Base-by-base conservation (phyloP, 1,139 yeast species). In the Pichia sp. region DNA sequence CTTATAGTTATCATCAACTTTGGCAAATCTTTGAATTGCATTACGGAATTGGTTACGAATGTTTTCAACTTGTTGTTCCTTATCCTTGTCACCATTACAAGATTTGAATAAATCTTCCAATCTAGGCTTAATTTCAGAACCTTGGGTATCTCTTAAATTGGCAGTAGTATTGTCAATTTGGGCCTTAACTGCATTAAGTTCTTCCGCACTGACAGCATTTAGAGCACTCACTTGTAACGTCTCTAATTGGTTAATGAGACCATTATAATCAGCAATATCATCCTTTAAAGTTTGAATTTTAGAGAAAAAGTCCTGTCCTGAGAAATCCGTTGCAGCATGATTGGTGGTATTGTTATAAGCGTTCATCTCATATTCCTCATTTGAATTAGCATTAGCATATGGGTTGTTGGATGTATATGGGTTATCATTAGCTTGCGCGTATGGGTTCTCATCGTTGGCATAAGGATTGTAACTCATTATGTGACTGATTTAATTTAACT, bases 51-150 rank as follows among this genome's bases (percentile, higher is more conserved):
- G 77, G 58, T 77, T 79, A 66, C 94, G 82, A 41, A 84, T 74
- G 55, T 83, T 82, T 59, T 87, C 95, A 32, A 94, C 94, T 65
- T 91, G 98, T 40, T 83, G 85, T 56, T 76, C 76, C 63, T 86
- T 86, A 51, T 94, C 83, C 38, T 74, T 67, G 63, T 87, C 95
- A 40, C 67, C 68, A 49, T 77, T 71, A 40, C 85, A 81, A 37
- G 72, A 75, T 40, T 78, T 74, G 61, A 86, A 94, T 32, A 84
- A 78, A 44, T 72, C 67, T 60, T 85, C 84, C 57, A 91, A 82
- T 52, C 87, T 73, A 42, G 69, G 63, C 59, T 85, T 86, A 58
- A 91, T 53, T 13, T 52, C 74, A 46, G 73, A 71, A 50, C 73
- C 72, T 52, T 91, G 94, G 50, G 86, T 69, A 37, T 83, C 74